Evolutionary conservation across 805 yeast genomes (phyloP), one percentile per base, ranked within the genome.

Genomic region (Metschnikowia bowlesiae): DNA sequence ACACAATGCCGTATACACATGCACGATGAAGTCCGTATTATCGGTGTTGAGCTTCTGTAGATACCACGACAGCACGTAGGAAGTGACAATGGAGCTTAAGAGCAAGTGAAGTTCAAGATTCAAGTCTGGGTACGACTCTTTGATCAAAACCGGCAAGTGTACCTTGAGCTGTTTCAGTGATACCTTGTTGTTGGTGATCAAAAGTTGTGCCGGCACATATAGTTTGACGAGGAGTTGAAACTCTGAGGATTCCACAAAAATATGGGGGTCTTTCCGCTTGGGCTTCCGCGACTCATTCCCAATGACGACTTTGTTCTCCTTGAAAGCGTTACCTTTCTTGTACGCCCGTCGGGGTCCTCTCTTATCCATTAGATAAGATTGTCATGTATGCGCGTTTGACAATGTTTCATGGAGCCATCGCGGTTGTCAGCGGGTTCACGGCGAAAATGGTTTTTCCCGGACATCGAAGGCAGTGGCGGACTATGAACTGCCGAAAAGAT

Each of bases 161-260:
- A 51, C 56, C 22, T 59, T 53, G 13, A 73, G 53, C 41, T 68
- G 67, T 34, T 59, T 56, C 14, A 60, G 42, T 9, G 66, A 57
- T 10, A 64, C 60, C 39, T 59, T 59, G 49, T 65, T 63, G 57
- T 69, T 68, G 47, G 57, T 60, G 48, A 70, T 64, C 35, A 67
- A 55, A 46, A 63, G 54, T 41, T 64, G 67, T 37, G 65, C 59
- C 3, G 77, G 76, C 5, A 70, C 68, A 53, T 59, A 70, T 31
- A 71, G 56, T 49, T 57, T 61, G 48, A 63, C 69, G 14, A 71
- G 61, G 11, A 73, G 59, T 53, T 53, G 22, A 78, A 81, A 53
- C 67, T 73, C 41, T 40, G 58, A 38, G 76, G 85, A 84, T 63
- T 81, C 47, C 69, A 81, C 30, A 56, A 69, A 31, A 72, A 74